Evolutionary conservation across 2,329 filamentous ascomycete species (phyloP), one percentile per base, ranked within the genome.

Genomic region (Blastomyces parvus): DNA sequence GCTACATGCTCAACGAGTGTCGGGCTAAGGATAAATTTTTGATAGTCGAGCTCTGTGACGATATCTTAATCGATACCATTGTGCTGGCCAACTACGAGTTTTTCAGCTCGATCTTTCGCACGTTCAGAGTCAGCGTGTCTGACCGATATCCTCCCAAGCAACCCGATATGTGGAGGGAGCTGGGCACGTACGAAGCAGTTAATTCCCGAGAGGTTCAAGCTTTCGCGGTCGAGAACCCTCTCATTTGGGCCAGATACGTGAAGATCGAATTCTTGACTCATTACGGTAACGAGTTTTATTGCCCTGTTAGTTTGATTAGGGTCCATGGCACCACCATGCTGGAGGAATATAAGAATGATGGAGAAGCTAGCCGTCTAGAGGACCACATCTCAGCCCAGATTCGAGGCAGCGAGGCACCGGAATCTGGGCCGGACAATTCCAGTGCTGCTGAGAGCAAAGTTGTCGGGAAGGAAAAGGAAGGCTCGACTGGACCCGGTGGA

Each of bases 81-180:
- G 94, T 97, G n/a, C 82, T 99, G 62, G 94, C 93, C 66, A 99
- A 99, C 74, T 99, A 95, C 70, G 94, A 99, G 75, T 99, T 99
- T 80, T 99, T 99, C 80, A 96, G 91, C 62, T 97, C 91, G 73
- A 97, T 96, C 83, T 89, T 97, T 69, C 88, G 91, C 61, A 89
- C 87, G 58, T 97, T 99, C 74, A 84, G 89, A 60, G 86, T 97
- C 68, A 95, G 90, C 73, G 93, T 97, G 58, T 95, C 92, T 64
- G 94, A 97, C 77, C 86, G 91, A 63, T 97, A 97, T 75, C 94
- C 94, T 0, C 89, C 94, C 62, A 97, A 97, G 75, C 57, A 97
- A 75, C 57, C 57, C 33, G 76, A 85, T 63, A 92, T 96, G 59
- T 99, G 94, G 94, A 91, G 88, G 68, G 86, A 91, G 53, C 75